Evolutionary conservation across 305 asterid genomes (phyloP).

Genomic region (Plantago coronopus): DNA sequence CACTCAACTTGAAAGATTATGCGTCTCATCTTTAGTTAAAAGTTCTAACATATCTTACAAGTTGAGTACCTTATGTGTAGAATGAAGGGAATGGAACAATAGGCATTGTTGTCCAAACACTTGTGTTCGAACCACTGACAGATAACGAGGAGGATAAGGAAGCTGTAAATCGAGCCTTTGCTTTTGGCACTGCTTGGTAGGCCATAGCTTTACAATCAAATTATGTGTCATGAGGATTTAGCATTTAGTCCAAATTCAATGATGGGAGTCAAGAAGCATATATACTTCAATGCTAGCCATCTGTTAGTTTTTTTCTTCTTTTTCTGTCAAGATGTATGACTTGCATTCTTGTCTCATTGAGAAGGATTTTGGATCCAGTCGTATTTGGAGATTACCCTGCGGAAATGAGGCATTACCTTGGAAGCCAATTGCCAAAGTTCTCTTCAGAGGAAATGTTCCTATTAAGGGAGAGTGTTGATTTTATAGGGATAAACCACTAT

Average conservation of each 20-base stretch:
- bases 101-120: not conserved
- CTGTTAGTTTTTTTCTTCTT: too few relatives aligned
- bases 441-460: constrained; percentile 47
- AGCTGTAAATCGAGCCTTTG: too few relatives aligned
- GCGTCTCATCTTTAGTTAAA: not conserved
- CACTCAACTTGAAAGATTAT: not conserved
- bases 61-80: not conserved
- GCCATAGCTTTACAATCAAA: too few relatives aligned
- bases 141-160: not conserved
- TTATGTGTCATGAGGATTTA: too few relatives aligned
- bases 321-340: not conserved
- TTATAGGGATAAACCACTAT: constrained; percentile 75
- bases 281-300: too few relatives aligned
- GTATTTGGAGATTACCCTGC: constrained; percentile 73
- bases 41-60: not conserved
- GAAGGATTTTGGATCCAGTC: constrained; percentile 69
- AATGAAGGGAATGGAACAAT: not conserved
- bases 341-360: not conserved
- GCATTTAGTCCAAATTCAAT: too few relatives aligned
- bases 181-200: too few relatives aligned
- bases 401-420: constrained; percentile 58
- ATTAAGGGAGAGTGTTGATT: constrained; percentile 56
- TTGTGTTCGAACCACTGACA: not conserved
- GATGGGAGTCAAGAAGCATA: too few relatives aligned
- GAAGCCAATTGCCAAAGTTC: constrained; percentile 50